A percentile compares a stretch with the other conserved stretches of the same genome.
Conservation (phyloP, 768 basidiomycete genomes). For the Cystofilobasidium capitatum region DNA sequence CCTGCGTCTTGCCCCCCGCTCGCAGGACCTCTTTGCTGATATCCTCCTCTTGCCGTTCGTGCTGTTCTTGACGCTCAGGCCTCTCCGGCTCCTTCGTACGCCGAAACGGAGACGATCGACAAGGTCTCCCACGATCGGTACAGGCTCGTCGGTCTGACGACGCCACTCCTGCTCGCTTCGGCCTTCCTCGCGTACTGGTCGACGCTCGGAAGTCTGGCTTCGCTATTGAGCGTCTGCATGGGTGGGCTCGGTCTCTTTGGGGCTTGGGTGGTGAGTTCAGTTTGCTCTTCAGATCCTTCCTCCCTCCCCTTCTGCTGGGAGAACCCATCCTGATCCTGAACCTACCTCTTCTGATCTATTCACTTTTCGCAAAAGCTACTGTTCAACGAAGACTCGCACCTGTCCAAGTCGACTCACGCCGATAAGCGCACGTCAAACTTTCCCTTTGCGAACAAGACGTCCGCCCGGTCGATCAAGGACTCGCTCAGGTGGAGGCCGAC, state of each 20-base stretch:
- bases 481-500: background rate
- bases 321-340: background rate
- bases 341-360: too few relatives aligned
- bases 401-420: constrained; percentile 16
- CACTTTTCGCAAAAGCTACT: constrained; percentile 5
- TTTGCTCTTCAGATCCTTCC: background rate
- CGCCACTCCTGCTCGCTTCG: constrained; percentile 10
- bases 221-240: background rate
- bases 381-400: constrained; percentile 20
- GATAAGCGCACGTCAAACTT: constrained; percentile 25
- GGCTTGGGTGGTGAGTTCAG: constrained; percentile 15
- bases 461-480: constrained; percentile 16
- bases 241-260: constrained; percentile 13
- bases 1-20: background rate
- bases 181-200: constrained; percentile 12
- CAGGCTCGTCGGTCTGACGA: background rate
- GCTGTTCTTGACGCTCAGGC: background rate
- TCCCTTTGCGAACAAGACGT: constrained; percentile 18
- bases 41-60: background rate
- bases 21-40: background rate
- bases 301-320: background rate
- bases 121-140: background rate
- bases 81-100: background rate
- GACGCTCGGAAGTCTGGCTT: background rate
- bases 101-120: background rate